These are phyloP conservation scores for Pleurotus giganteus DNA, from an alignment of 768 basidiomycete genomes.

Conservation along the genomic window DNA sequence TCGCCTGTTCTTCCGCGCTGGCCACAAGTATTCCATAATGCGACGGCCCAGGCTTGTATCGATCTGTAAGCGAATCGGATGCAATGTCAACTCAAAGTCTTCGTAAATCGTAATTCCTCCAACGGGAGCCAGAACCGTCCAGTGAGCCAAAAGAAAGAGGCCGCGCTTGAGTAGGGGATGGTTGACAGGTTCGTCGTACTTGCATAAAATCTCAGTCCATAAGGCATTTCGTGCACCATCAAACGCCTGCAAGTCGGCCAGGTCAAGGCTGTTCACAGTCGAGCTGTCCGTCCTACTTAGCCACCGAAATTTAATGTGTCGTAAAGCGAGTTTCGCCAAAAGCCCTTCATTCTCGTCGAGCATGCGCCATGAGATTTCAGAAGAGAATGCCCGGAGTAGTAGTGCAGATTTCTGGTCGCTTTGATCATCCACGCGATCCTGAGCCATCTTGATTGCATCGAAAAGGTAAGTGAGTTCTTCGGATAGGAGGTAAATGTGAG, in stretches of 20 bases:
- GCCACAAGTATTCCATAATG: conserved; percentile 90
- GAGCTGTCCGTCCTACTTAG: conserved; percentile 86
- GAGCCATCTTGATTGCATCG: conserved; percentile 81
- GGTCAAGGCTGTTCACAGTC: conserved; percentile 69
- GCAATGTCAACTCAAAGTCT: conserved; percentile 74
- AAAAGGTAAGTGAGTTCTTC: conserved; percentile 85
- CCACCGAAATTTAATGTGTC: conserved; percentile 78
- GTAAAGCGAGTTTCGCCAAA: conserved; percentile 83
- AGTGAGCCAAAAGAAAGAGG: conserved; percentile 73
- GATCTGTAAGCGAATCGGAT: conserved; percentile 84
- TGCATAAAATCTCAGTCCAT: conserved; percentile 87
- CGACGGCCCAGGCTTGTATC: conserved; percentile 78
- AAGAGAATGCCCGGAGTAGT: conserved; percentile 75
- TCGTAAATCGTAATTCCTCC: conserved; percentile 92
- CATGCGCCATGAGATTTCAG: conserved; percentile 92
- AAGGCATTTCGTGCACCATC: conserved; percentile 80
- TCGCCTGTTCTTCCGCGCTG: conserved; percentile 49
- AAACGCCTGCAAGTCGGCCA: conserved; percentile 80
- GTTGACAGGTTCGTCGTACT: conserved; percentile 65
- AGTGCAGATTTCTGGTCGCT: conserved; percentile 79
- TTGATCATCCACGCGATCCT: conserved; percentile 66
- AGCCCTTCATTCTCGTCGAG: conserved; percentile 68
- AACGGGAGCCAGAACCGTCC: conserved; percentile 85
- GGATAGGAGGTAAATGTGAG: conserved; percentile 67
- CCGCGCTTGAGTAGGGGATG: conserved; percentile 75